Base-by-base conservation (phyloP, 2,329 filamentous ascomycete genomes). In the Exophiala sp. region DNA sequence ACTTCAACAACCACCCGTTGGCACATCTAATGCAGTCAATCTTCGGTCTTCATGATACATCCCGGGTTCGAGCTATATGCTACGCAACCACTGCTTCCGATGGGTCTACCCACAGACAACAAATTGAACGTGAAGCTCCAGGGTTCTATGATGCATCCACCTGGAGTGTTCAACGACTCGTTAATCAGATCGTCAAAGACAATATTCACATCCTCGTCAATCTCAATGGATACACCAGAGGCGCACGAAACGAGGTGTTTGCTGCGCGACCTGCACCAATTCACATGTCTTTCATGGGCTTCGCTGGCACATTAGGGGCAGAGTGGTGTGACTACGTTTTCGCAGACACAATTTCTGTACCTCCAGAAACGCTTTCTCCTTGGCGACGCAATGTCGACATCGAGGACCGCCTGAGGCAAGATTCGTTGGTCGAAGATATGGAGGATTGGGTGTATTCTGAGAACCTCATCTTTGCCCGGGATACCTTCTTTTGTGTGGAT, bases 231-330 rank as follows among this genome's bases (percentile, higher is more conserved):
- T 99, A 99, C 69, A 99, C 94, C 0, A 82, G 94, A 50, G 94
- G 94, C 29, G 94, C 94, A n/a, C 84, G 91, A 20, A 99, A 99
- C 64, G 94, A 99, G 68, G 87, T 99, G 3, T 99, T 99, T 69
- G 94, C 94, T 18, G 94, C 94, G 18, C 84, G 95, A 21, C 90
- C 94, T 12, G 91, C 91, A 2, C 94, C 94, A 0, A 90, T 99
- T 40, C 94, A 99, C 62, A 99, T 99, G 94, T 96, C 94, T 0
- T 99, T 99, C 66, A 99, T 99, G 94, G 94, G 94, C 0, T 99
- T 99, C 68, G 94, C 94, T 0, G 94, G 94, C 8, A 96, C 92
- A 0, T 76, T 99, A 1, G 94, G 94, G 5, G 94, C 94, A 2
- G 94, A 99, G 68, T 99, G 94, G 94, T 99, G 94, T 64, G 94